A percentile compares a stretch with the other conserved stretches of the same genome.
These are phyloP conservation scores for Lasiodiplodia citricola DNA, from an alignment of 2,329 filamentous ascomycete genomes.

Conservation along the genomic window DNA sequence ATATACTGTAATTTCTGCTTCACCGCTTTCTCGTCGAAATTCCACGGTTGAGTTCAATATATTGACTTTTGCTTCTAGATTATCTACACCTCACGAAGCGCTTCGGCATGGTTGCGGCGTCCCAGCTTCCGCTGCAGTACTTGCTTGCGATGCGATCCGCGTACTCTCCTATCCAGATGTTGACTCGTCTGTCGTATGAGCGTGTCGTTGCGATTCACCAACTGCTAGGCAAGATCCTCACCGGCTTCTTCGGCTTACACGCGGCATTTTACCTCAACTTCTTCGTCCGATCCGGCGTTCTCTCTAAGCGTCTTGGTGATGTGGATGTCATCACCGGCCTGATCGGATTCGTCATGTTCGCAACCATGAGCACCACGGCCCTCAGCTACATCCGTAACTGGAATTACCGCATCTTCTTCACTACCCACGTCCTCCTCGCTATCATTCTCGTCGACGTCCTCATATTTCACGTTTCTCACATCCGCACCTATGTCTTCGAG, in stretches of 20 bases:
- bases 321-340: constrained; percentile 64
- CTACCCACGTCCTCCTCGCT: constrained; percentile 57
- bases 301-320: constrained; percentile 60
- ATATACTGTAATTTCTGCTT: background rate
- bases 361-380: constrained; percentile 55
- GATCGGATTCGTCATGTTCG: constrained; percentile 52
- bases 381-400: constrained; percentile 52
- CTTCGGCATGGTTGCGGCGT: constrained; percentile 63
- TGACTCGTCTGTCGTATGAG: constrained; percentile 61
- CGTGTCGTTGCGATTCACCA: constrained; percentile 57
- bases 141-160: constrained; percentile 59
- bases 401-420: constrained; percentile 62
- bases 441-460: constrained; percentile 54
- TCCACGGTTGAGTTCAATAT: background rate
- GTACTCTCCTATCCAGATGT: constrained; percentile 56
- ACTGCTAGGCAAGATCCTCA: constrained; percentile 61
- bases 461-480: constrained; percentile 62
- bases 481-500: constrained; percentile 60
- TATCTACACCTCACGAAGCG: constrained; percentile 69
- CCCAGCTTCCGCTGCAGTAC: constrained; percentile 64
- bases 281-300: constrained; percentile 57
- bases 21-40: background rate
- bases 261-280: constrained; percentile 62
- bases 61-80: constrained; percentile 49
- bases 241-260: constrained; percentile 58